Base-by-base conservation (phyloP, 2,329 filamentous ascomycete genomes). In the Hirsutella rhossiliensis region DNA sequence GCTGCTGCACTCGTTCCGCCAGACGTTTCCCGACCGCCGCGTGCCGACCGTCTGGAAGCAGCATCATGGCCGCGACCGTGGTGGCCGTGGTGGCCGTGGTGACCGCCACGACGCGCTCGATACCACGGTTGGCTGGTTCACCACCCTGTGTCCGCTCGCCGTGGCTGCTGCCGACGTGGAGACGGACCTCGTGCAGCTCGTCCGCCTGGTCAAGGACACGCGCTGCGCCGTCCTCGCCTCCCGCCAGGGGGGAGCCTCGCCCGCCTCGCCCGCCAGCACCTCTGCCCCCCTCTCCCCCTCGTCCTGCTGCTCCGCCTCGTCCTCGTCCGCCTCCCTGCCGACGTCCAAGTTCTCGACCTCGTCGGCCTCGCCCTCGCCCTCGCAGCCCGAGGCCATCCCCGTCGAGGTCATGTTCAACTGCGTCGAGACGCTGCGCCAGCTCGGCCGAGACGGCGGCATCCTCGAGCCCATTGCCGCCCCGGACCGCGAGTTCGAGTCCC, bases 371-470 rank as follows among this genome's bases (percentile, higher is more conserved):
- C 38, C 18, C 12, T 23, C 19, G 38, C 4, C 19, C 2, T 56
- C 53, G 1, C 49, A 56, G 0, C 49, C 56, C 1, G 53, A 62
- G 1, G 66, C 71, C 36, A 66, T 65, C 47, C 73, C 74, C 0
- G 67, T 79, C 40, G 77, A 81, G 54, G 62, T 81, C 32, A 65
- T 78, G 30, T 78, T 81, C 55, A 78, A 68, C 45, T 76, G 74
- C 49, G 62, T 69, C 2, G 73, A 75, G 4, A 66, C 67, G 0
- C 58, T 69, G 15, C 67, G 73, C 41, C 65, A 70, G n/a, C 54
- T 74, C 0, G 68, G 72, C 42, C 62, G 63, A 2, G 60, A 65
- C 11, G 67, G 71, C 38, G 65, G 69, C 1, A 58, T 80, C 1
- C 63, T 80, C 9, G 64, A 72, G 46, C 68, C 72, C 29, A 52